Percentiles rank a stretch among this genome's conserved stretches.
Conservation (phyloP, 2,329 filamentous ascomycete genomes). For the Neonectria faginata region DNA sequence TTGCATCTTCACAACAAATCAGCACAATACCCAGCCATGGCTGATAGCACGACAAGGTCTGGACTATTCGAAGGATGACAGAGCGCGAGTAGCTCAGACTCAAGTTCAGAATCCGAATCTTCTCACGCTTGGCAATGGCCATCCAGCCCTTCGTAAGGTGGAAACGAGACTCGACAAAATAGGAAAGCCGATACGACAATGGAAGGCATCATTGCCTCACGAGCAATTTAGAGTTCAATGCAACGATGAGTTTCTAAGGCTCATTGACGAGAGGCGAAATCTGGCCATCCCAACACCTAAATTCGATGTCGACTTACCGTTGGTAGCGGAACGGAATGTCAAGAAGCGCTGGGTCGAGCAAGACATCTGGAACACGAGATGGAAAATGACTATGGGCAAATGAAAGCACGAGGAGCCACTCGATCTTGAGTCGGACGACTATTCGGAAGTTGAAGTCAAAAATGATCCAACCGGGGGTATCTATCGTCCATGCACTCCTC, state of each 20-base stretch:
- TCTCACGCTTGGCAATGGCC: background rate
- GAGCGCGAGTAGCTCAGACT: background rate
- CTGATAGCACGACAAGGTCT: background rate
- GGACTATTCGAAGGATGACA: background rate
- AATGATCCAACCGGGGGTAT: too few relatives aligned
- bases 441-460: too few relatives aligned
- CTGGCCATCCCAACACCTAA: background rate
- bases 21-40: too few relatives aligned
- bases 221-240: background rate
- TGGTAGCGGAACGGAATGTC: background rate
- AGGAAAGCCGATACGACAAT: background rate
- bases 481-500: too few relatives aligned
- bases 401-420: conserved; percentile 20
- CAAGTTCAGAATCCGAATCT: background rate
- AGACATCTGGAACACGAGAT: conserved; percentile 15
- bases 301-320: background rate
- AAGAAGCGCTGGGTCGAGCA: conserved; percentile 1
- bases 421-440: background rate
- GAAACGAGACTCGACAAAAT: background rate
- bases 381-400: background rate
- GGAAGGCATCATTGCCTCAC: background rate
- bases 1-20: too few relatives aligned
- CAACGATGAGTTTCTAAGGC: background rate
- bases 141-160: background rate
- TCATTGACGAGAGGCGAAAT: background rate